phyloP scores from a whole-genome alignment of 768 basidiomycete genomes.

The Hysterangium stoloniferum region DNA sequence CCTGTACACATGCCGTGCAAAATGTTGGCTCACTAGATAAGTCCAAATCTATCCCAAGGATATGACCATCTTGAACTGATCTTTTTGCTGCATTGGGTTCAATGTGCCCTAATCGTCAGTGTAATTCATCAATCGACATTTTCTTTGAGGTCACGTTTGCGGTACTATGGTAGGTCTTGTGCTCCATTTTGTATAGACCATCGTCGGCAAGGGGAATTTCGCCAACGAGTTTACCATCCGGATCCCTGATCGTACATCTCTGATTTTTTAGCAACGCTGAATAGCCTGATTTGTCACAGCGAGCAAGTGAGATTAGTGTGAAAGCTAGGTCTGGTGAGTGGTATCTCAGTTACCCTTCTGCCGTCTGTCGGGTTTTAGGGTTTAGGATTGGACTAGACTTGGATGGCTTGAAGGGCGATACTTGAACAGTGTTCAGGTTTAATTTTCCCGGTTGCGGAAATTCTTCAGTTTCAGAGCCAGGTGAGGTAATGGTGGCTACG shows the following conservation, averaged over 20 bases:
- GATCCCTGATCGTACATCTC: slow-evolving; percentile 12
- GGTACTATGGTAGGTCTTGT: slow-evolving; percentile 2
- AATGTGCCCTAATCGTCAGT: slow-evolving; percentile 25
- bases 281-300: slow-evolving; percentile 15
- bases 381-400: too few species aligned
- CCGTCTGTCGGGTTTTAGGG: too few species aligned
- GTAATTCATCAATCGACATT: slow-evolving; percentile 23
- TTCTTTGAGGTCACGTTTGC: slow-evolving; percentile 13
- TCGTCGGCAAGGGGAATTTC: slow-evolving; percentile 10
- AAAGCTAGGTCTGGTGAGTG: slow-evolving; percentile 18
- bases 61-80: slow-evolving; percentile 8
- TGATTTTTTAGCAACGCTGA: slow-evolving; percentile 12
- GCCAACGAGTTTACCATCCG: too few species aligned
- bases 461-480: too few species aligned
- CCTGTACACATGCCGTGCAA: slow-evolving; percentile 25
- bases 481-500: too few species aligned
- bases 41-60: slow-evolving; percentile 24
- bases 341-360: too few species aligned
- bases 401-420: too few species aligned
- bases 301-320: slow-evolving; percentile 20
- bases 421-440: too few species aligned
- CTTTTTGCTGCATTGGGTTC: slow-evolving; percentile 10
- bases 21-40: slow-evolving; percentile 16
- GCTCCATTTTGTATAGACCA: slow-evolving; percentile 19
- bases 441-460: too few species aligned